Evolutionary conservation across 148 eudicot genomes (phyloP).

Genomic region (Camellia lanceoleosa): DNA sequence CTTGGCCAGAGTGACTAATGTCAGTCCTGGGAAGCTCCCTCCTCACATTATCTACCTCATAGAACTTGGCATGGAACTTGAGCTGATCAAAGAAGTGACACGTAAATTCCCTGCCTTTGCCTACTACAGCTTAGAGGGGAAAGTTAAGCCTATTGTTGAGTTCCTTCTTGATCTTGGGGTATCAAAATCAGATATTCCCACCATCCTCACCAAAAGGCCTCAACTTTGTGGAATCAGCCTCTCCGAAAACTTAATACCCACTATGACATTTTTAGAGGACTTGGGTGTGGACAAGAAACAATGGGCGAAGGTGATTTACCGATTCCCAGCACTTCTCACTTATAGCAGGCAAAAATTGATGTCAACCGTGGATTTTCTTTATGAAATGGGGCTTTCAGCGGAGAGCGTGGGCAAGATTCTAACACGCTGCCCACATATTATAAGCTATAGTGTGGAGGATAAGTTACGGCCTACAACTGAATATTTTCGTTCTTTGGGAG

Average conservation of each 20-base stretch:
- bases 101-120: conserved; percentile 83
- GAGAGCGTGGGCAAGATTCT: conserved; percentile 60
- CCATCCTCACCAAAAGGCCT: conserved; percentile 67
- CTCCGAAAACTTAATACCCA: conserved; percentile 75
- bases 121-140: conserved; percentile 78
- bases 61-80: conserved; percentile 77
- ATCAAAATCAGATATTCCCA: conserved; percentile 64
- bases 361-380: conserved; percentile 68
- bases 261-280: conserved; percentile 68
- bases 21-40: conserved; percentile 58
- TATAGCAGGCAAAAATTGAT: conserved; percentile 66
- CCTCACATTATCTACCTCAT: conserved; percentile 61
- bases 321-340: conserved; percentile 79
- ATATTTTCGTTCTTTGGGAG: conserved; percentile 56
- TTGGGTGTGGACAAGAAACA: conserved; percentile 70
- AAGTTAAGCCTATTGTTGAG: conserved; percentile 72
- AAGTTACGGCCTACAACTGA: conserved; percentile 68
- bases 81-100: conserved; percentile 53
- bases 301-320: conserved; percentile 78
- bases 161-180: conserved; percentile 82
- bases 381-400: conserved; percentile 72
- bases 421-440: conserved; percentile 72
- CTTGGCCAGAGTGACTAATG: conserved; percentile 55
- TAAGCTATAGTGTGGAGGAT: conserved; percentile 79
- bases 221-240: conserved; percentile 84